These are phyloP conservation scores for Neofusicoccum sp. DNA, from an alignment of 2,329 filamentous ascomycete genomes.

Conservation along the genomic window DNA sequence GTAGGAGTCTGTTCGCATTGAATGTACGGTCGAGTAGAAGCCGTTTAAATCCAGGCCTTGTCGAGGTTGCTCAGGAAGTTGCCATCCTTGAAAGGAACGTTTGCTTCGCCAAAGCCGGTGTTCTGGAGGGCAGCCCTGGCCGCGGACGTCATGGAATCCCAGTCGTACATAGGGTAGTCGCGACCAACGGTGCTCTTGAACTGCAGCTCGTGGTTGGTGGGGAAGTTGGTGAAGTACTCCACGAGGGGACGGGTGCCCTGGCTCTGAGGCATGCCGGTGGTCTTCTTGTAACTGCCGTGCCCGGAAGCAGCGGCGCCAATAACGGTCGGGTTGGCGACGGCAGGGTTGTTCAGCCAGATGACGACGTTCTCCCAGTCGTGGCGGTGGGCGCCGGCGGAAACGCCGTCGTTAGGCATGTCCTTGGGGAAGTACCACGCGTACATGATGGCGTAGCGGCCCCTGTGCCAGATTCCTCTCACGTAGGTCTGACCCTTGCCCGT, in stretches of 20 bases:
- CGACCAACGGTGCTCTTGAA: not conserved
- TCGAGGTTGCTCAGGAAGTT: constrained; percentile 26
- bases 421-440: constrained; percentile 53
- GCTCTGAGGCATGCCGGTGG: constrained; percentile 25
- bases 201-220: constrained; percentile 28
- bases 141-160: constrained; percentile 44
- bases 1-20: too few relatives aligned
- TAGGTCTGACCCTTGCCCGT: constrained; percentile 44
- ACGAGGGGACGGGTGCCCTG: constrained; percentile 32
- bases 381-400: constrained; percentile 40
- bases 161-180: constrained; percentile 42
- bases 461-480: constrained; percentile 34
- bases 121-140: constrained; percentile 41
- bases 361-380: constrained; percentile 47
- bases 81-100: constrained; percentile 44
- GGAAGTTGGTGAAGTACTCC: constrained; percentile 37
- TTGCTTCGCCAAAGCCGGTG: constrained; percentile 47
- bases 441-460: constrained; percentile 43
- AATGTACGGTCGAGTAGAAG: not conserved
- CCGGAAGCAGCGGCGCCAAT: constrained; percentile 44
- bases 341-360: constrained; percentile 35
- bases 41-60: not conserved
- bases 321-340: constrained; percentile 32
- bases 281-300: constrained; percentile 40
- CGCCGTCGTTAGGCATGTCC: constrained; percentile 41